Evolutionary conservation across 768 basidiomycete genomes (phyloP).

Genomic region (Suillus brevipes): DNA sequence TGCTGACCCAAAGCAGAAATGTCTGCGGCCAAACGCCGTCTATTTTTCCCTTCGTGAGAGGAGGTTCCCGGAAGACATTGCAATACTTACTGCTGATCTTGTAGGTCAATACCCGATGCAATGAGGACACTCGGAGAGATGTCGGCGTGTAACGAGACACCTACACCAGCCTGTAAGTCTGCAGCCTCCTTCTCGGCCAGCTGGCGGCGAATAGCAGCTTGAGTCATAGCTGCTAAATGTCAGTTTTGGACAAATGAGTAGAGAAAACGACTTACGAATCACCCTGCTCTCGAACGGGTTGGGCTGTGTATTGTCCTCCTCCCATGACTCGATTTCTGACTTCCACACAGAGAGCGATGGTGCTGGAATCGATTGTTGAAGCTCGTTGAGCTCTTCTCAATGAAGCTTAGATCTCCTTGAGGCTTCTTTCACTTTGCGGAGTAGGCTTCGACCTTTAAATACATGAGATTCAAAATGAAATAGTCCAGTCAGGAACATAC

Average conservation of each 20-base stretch:
- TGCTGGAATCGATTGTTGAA: neutral
- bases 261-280: neutral
- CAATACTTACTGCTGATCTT: conserved; percentile 4
- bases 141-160: neutral
- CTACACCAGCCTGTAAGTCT: neutral
- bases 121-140: neutral
- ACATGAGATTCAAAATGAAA: neutral
- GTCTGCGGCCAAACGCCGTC: no score
- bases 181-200: conserved; percentile 8
- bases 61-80: no score
- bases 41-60: neutral
- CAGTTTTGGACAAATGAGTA: neutral
- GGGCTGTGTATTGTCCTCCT: neutral
- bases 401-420: neutral
- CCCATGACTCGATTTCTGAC: neutral
- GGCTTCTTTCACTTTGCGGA: neutral
- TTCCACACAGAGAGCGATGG: neutral
- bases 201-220: conserved; percentile 6
- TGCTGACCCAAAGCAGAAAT: neutral
- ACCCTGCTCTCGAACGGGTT: conserved; percentile 1
- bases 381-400: neutral
- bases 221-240: neutral
- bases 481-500: conserved; percentile 17
- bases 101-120: neutral
- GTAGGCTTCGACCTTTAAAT: neutral